Percentiles rank a stretch among this genome's conserved stretches.
phyloP scores from a whole-genome alignment of 192 early-diverging fungal genomes.

The Coemansia sp. region DNA sequence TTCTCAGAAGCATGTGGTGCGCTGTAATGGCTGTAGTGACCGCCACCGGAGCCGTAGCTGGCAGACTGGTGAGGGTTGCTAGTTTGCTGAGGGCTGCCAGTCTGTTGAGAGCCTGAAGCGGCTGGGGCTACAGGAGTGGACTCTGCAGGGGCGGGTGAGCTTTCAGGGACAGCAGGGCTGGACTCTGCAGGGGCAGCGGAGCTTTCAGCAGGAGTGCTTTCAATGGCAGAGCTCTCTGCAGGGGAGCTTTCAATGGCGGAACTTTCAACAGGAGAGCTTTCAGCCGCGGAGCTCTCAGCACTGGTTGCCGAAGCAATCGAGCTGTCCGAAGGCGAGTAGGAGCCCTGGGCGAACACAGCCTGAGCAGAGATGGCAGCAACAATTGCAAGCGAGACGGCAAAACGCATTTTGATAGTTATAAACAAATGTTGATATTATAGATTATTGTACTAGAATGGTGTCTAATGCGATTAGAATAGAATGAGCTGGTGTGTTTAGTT shows the following conservation, averaged over 20 bases:
- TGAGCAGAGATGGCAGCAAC: conserved; percentile 39
- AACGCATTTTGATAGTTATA: conserved; percentile 25
- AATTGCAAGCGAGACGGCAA: conserved; percentile 28
- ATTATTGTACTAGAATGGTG: not conserved
- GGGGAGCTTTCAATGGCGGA: not conserved
- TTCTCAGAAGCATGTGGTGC: not conserved
- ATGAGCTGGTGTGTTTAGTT: not conserved
- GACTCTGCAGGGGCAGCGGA: not conserved
- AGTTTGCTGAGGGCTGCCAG: not conserved
- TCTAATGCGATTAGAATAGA: not conserved
- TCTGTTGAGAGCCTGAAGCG: conserved; percentile 1
- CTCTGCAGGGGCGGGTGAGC: not conserved
- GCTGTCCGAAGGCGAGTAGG: not conserved
- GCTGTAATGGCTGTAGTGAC: not conserved
- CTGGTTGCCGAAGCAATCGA: not conserved
- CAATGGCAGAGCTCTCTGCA: not conserved
- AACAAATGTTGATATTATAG: not conserved
- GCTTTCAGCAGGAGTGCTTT: not conserved
- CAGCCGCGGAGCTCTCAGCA: too few relatives aligned
- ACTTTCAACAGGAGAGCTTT: not conserved
- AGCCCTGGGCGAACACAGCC: conserved; percentile 25
- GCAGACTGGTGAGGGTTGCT: conserved; percentile 7
- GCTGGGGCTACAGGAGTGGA: not conserved
- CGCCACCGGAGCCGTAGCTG: conserved; percentile 11
- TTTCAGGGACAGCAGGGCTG: not conserved